Percentiles rank a stretch among this genome's conserved stretches.
These are phyloP conservation scores for Saccharomycopsis sp. DNA, from an alignment of 805 yeast species.

Conservation along the genomic window DNA sequence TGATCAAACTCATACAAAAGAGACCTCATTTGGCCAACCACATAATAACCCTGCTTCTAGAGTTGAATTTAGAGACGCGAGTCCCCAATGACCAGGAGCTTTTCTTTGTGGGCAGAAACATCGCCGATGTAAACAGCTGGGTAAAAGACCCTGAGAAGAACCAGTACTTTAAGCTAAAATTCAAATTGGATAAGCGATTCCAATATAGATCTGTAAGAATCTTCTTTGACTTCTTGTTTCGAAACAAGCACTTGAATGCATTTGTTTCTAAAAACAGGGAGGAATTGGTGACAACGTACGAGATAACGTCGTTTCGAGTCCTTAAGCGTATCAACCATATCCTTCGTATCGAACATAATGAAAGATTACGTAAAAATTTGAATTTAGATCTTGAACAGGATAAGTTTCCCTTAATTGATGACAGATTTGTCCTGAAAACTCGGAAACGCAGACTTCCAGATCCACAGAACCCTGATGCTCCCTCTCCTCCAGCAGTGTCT, in stretches of 20 bases:
- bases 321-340: slow-evolving; percentile 16
- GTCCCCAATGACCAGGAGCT: slow-evolving; percentile 9
- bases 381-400: slow-evolving; percentile 11
- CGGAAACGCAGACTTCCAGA: background rate
- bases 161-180: slow-evolving; percentile 11
- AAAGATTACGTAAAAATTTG: slow-evolving; percentile 13
- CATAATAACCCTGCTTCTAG: background rate
- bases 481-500: background rate
- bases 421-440: background rate
- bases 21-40: slow-evolving; percentile 8
- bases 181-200: slow-evolving; percentile 13
- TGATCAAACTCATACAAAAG: slow-evolving; percentile 14
- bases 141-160: slow-evolving; percentile 2
- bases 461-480: background rate
- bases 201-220: slow-evolving; percentile 9
- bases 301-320: slow-evolving; percentile 7
- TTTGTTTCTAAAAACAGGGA: slow-evolving; percentile 8
- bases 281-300: slow-evolving; percentile 4
- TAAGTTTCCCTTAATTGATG: slow-evolving; percentile 3
- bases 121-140: background rate
- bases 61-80: slow-evolving; percentile 7
- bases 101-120: background rate
- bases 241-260: slow-evolving; percentile 6
- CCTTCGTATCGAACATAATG: slow-evolving; percentile 11
- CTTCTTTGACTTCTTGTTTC: slow-evolving; percentile 17